Evolutionary conservation across 176 grass and related monocot species (phyloP).

Genomic region (Juncus inflexus): DNA sequence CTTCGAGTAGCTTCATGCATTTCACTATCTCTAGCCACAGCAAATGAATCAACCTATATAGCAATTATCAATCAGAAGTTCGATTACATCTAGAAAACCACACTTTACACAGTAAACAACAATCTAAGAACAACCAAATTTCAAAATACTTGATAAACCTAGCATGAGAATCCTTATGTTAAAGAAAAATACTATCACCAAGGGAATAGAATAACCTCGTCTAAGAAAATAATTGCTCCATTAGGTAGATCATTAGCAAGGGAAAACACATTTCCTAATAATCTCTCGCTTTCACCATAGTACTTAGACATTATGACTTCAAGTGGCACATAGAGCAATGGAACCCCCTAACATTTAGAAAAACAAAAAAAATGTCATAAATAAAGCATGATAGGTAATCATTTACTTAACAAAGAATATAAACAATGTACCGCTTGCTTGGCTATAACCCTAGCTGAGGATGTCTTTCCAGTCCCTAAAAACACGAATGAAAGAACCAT

Average conservation of each 20-base stretch:
- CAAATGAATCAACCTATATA: conserved; percentile 89
- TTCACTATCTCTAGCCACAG: conserved; percentile 73
- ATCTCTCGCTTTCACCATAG: conserved; percentile 92
- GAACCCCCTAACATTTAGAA: conserved; percentile 63
- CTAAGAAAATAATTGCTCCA: conserved; percentile 91
- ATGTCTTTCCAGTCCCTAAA: conserved; percentile 89
- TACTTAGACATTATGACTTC: conserved; percentile 98
- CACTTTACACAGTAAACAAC: not conserved
- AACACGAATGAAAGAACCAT: conserved; percentile 15
- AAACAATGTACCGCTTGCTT: conserved; percentile 79
- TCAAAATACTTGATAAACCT: not conserved
- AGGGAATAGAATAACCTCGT: conserved; percentile 42
- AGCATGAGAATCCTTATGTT: not conserved
- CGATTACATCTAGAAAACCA: not conserved
- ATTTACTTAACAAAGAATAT: not conserved
- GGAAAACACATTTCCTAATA: conserved; percentile 84
- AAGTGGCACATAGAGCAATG: conserved; percentile 85
- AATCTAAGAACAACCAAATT: not conserved
- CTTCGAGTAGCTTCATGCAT: conserved; percentile 98
- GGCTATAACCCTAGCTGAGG: conserved; percentile 87
- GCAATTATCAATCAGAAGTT: not conserved
- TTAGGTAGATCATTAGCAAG: conserved; percentile 92
- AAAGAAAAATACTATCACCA: not conserved
- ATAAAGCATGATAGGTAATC: conserved; percentile 8
- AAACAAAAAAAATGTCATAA: conserved; percentile 11